Conservation (phyloP, 305 asterid genomes). For the Solanum hybrid region DNA sequence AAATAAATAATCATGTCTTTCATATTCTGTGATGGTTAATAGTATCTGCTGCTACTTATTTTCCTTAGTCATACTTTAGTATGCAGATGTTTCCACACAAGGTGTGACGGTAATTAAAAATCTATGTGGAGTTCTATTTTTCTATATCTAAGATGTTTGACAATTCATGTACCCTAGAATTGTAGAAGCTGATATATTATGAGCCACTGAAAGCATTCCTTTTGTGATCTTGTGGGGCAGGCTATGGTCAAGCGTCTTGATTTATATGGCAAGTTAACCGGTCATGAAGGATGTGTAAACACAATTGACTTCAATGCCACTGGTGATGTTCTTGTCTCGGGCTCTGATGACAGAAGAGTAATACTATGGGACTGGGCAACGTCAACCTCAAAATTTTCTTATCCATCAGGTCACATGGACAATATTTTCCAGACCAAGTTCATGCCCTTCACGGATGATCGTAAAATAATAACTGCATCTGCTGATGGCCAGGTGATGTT, state of each 20-base stretch:
- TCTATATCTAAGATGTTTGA: background rate
- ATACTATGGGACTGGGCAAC: slow-evolving; percentile 70
- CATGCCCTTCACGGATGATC: slow-evolving; percentile 67
- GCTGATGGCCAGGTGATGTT: slow-evolving; percentile 68
- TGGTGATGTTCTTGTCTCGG: slow-evolving; percentile 64
- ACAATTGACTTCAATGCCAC: slow-evolving; percentile 53
- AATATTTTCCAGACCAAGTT: slow-evolving; percentile 69
- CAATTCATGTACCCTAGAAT: background rate
- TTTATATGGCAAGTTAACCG: slow-evolving; percentile 44
- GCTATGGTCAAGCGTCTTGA: slow-evolving; percentile 39
- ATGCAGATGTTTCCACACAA: background rate
- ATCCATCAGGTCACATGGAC: slow-evolving; percentile 62
- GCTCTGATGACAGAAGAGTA: slow-evolving; percentile 61
- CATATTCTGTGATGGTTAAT: background rate
- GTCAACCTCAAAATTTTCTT: slow-evolving; percentile 35
- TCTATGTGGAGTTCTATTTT: background rate
- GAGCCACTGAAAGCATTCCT: background rate
- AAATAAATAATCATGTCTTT: background rate
- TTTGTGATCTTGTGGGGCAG: slow-evolving; percentile 25
- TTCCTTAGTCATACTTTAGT: background rate
- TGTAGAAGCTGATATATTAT: background rate
- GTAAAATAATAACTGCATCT: slow-evolving; percentile 48
- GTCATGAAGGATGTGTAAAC: slow-evolving; percentile 73
- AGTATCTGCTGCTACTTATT: background rate
- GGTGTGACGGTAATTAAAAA: background rate